Base-by-base conservation (phyloP, 2,329 filamentous ascomycete species). In the Scortechinia acanthostroma region DNA sequence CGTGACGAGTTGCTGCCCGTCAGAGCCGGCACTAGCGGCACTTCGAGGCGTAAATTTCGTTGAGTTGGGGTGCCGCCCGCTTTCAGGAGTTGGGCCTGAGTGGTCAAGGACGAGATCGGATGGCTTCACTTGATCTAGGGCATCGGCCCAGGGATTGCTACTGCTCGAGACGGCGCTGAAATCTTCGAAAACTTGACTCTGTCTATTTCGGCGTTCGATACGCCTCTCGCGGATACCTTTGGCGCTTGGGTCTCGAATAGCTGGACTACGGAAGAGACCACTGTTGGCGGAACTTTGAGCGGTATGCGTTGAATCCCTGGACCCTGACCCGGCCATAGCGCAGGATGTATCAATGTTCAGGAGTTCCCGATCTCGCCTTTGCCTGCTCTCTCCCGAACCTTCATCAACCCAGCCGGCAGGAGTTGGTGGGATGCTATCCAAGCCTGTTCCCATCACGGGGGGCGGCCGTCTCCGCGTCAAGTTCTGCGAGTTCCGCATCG, bases 211-310 rank as follows among this genome's bases (percentile, higher is more conserved):
- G 50, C 77, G 80, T 53, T 77, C 74, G 47, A 76, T 80, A 47
- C 79, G 66, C 43, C 79, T 69, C 55, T 83, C 79, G 19, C 79
- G 68, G 45, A 83, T 77, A 10, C 77, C 78, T 55, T 76, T 74
- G 3, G 68, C 35, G 35, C 35, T 40, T 19, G 35, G 35, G 17
- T 40, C 35, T 45, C 76, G 66, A 43, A 68, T 61, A 13, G 71
- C 70, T 30, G 70, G 60, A 43, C 63, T 69, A 35, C 73, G 66
- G 46, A 69, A 68, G 10, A 77, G 62, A 2, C 66, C 68, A 19
- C 10, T 6, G 17, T 19, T 40, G 35, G 6, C 35, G 14, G 35
- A 19, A 40, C 6, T 40, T 13, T 10, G 35, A 15, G 35, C 17
- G 13, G 20, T 19, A 13, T 19, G 17, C 14, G 35, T 10, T 19